phyloP scores from a whole-genome alignment of 148 eudicot species.

The Amaranthus palmeri region DNA sequence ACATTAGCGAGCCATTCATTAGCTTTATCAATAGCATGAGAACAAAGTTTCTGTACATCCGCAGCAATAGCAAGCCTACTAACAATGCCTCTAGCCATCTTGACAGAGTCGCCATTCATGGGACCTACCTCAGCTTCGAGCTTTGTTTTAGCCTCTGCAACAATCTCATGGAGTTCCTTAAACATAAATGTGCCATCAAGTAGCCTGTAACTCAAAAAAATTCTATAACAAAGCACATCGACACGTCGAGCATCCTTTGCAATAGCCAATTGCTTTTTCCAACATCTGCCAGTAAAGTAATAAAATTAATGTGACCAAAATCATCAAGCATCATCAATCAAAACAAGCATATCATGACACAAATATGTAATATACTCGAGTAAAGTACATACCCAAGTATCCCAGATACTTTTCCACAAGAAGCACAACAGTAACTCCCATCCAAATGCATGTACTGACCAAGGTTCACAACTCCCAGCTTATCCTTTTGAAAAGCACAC shows the following conservation, averaged over 20 bases:
- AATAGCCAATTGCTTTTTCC: constrained; percentile 79
- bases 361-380: background rate
- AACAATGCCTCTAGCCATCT: constrained; percentile 72
- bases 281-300: constrained; percentile 45
- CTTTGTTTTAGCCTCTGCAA: constrained; percentile 59
- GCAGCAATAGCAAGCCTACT: constrained; percentile 72
- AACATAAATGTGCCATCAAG: constrained; percentile 72
- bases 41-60: constrained; percentile 78
- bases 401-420: constrained; percentile 91
- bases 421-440: constrained; percentile 87
- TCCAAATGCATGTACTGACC: constrained; percentile 73
- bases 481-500: constrained; percentile 62
- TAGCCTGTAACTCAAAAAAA: constrained; percentile 71
- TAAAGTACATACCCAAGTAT: constrained; percentile 66
- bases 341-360: background rate
- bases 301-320: too few relatives aligned
- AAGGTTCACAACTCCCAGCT: constrained; percentile 75
- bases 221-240: constrained; percentile 71
- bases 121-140: constrained; percentile 85
- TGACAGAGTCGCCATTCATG: constrained; percentile 53
- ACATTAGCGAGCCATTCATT: constrained; percentile 54
- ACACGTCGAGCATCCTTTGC: constrained; percentile 88
- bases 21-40: constrained; percentile 68
- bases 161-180: constrained; percentile 65
- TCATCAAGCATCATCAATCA: background rate